A percentile compares a stretch with the other conserved stretches of the same genome.
Conservation (phyloP, 108 stramenopile species). For the Stephanodiscus triporus region DNA sequence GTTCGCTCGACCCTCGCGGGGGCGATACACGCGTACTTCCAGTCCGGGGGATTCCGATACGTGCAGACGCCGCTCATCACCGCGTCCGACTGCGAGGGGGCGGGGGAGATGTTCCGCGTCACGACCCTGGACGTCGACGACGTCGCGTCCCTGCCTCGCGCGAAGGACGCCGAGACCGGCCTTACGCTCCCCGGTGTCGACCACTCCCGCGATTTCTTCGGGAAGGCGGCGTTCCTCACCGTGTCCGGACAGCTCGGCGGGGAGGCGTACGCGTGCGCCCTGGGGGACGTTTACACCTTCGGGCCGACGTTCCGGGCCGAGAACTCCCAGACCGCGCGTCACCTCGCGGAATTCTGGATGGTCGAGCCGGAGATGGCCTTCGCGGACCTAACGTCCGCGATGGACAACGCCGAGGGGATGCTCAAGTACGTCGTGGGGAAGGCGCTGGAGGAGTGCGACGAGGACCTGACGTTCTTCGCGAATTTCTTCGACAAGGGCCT, state of each 20-base stretch:
- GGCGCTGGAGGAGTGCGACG: constrained; percentile 79
- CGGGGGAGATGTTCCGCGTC: constrained; percentile 99
- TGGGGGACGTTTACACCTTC: constrained; percentile 99
- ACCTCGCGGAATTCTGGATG: constrained; percentile 97
- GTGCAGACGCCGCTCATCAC: constrained; percentile 98
- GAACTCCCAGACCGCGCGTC: constrained; percentile 97
- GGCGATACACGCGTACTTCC: constrained; percentile 91
- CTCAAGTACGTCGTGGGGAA: constrained; percentile 86
- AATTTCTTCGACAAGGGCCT: constrained; percentile 94
- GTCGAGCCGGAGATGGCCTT: constrained; percentile 99
- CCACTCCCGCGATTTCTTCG: constrained; percentile 93
- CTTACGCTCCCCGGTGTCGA: constrained; percentile 58
- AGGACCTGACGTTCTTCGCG: constrained; percentile 92
- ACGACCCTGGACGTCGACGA: constrained; percentile 88
- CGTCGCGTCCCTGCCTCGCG: constrained; percentile 59
- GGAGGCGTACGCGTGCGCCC: constrained; percentile 96
- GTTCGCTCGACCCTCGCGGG: constrained; percentile 90
- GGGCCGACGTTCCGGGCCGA: constrained; percentile 99
- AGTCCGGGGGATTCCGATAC: constrained; percentile 89
- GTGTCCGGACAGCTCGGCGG: constrained; percentile 96
- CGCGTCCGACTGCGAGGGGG: constrained; percentile 98
- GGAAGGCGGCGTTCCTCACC: constrained; percentile 93
- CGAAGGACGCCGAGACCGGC: constrained; percentile 55
- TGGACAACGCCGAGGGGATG: constrained; percentile 98
- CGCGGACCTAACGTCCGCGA: constrained; percentile 90